Evolutionary conservation across 139 green algal species (phyloP).

Genomic region (Astrephomene gubernaculifera): DNA sequence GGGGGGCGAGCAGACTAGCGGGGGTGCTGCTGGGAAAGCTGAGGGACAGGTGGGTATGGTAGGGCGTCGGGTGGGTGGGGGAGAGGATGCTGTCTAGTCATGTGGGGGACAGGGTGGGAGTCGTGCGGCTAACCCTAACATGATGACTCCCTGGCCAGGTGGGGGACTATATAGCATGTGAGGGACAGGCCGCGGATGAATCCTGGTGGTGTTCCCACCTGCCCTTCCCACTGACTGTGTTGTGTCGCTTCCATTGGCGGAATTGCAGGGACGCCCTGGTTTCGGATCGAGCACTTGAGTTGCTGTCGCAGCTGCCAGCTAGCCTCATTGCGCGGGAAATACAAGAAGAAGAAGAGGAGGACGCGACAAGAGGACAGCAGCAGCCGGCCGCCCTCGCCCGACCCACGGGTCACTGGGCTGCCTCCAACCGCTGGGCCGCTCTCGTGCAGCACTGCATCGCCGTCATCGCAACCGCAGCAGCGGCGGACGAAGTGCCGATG

Average conservation of each 20-base stretch:
- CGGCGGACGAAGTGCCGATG: not conserved
- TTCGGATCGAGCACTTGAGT: not conserved
- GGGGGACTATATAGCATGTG: no score
- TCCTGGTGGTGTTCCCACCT: no score
- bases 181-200: no score
- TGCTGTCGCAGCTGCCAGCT: slow-evolving; percentile 7
- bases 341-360: not conserved
- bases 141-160: no score
- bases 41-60: slow-evolving; percentile 8
- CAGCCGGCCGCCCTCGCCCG: not conserved
- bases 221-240: no score
- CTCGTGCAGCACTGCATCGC: not conserved
- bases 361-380: not conserved
- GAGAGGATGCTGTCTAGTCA: no score
- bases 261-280: slow-evolving; percentile 12
- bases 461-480: not conserved
- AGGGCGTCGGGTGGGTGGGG: not conserved
- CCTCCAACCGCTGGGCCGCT: not conserved
- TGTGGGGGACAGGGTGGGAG: no score
- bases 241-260: no score
- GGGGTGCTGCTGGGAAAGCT: slow-evolving; percentile 11
- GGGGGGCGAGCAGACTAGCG: not conserved
- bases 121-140: no score
- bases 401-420: not conserved
- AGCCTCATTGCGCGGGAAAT: not conserved